Evolutionary conservation across 768 basidiomycete species (phyloP), one percentile per base, ranked within the genome.

Genomic region (Lentinula edodes): DNA sequence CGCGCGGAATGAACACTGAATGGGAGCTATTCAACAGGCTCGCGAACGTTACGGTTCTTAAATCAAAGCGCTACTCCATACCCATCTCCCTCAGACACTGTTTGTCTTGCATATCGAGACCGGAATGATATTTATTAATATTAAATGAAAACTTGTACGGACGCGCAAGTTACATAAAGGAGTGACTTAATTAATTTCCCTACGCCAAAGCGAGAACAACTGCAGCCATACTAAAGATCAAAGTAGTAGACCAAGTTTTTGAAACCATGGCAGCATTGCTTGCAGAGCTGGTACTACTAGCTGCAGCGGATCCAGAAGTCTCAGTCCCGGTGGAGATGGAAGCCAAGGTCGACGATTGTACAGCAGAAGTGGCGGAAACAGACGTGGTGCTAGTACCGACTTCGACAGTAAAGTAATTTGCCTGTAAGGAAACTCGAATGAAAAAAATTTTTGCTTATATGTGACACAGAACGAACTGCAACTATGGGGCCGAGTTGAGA

Each of bases 391-490:
- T 77, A 4, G 78, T 78, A 28, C 91, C 91, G 66, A 84, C 82
- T 72, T 91, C 83, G 66, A 91, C 91, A 5, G 80, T 82, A 67
- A 91, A 82, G 76, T 91, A 93, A 63, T 78, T 87, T 50, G 76
- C 87, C 87, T 88, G 12, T 62, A 9, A 39, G 34, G 56, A 28
- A 20, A 4, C 13, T 69, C 42, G 65, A 65, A n/a, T 52, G 20
- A 15, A 34, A 48, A 28, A 32, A 3, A 52, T 15, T 1, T 12
- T 45, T 1, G 3, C 32, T 16, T 36, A n/a, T 28, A 52, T 23
- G 53, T 35, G 16, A 6, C 23, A 38, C 58, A 35, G 28, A 56
- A 67, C 72, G 39, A 63, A 86, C 90, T 32, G 86, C 89, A 48
- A 90, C 74, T 53, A 89, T 72, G 32, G 74, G 66, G 32, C 88